Conservation (phyloP, 1,284 basidiomycete genomes). For the Xerocomus nothofagi region DNA sequence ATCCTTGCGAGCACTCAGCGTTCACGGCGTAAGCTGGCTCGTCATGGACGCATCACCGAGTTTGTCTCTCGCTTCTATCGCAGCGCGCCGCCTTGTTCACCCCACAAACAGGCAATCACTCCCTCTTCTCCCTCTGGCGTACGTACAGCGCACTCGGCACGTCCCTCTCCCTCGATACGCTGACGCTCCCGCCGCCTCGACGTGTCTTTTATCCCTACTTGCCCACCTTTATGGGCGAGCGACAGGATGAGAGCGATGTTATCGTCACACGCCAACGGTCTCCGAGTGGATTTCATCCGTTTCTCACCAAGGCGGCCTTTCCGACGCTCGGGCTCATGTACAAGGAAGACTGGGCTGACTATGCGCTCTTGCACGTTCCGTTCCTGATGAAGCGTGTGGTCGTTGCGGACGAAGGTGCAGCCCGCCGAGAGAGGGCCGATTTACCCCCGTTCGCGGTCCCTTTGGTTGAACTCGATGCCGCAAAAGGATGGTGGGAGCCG, state of each 20-base stretch:
- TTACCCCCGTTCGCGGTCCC: slow-evolving; percentile 53
- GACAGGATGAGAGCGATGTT: slow-evolving; percentile 51
- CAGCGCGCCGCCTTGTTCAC: slow-evolving; percentile 1
- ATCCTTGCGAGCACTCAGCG: slow-evolving; percentile 33
- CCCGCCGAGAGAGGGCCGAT: slow-evolving; percentile 41
- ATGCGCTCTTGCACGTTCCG: slow-evolving; percentile 62
- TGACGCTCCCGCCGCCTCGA: slow-evolving; percentile 62
- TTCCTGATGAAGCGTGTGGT: slow-evolving; percentile 76
- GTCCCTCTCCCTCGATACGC: slow-evolving; percentile 50
- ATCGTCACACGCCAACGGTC: slow-evolving; percentile 45
- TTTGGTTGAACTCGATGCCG: slow-evolving; percentile 54
- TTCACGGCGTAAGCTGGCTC: slow-evolving; percentile 59
- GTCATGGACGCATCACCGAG: slow-evolving; percentile 48
- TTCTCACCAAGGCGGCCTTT: slow-evolving; percentile 67
- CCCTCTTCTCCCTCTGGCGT: slow-evolving; percentile 77
- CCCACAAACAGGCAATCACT: slow-evolving; percentile 55
- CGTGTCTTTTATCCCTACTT: slow-evolving; percentile 74
- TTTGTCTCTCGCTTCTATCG: slow-evolving; percentile 32
- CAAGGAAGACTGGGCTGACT: slow-evolving; percentile 75
- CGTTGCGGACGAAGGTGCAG: slow-evolving; percentile 71
- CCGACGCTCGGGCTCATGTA: slow-evolving; percentile 70
- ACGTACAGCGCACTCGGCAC: slow-evolving; percentile 70
- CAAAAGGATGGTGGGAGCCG: slow-evolving; percentile 74
- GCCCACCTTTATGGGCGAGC: slow-evolving; percentile 52
- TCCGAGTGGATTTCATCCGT: slow-evolving; percentile 60